Evolutionary conservation across 148 eudicot species (phyloP).

Genomic region (Polygonum aviculare): DNA sequence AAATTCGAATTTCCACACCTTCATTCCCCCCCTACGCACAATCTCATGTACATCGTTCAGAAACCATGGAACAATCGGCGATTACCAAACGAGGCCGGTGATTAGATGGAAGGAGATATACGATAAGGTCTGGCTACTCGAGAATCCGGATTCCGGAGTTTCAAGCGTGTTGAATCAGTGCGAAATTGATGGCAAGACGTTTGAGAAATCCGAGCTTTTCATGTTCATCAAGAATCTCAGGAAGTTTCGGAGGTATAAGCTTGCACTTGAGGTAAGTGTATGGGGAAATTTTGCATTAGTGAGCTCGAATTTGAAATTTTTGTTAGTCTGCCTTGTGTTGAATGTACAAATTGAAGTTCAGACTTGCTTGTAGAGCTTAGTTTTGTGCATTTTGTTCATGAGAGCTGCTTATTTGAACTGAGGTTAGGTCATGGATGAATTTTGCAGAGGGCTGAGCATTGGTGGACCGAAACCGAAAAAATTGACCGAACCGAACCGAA

Average conservation of each 20-base stretch:
- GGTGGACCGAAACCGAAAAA: too few species aligned
- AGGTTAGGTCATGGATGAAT: background rate
- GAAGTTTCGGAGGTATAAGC: conserved; percentile 43
- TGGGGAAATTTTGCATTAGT: background rate
- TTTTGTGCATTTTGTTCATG: background rate
- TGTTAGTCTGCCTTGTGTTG: background rate
- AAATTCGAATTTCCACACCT: conserved; percentile 15
- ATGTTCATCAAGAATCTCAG: conserved; percentile 65
- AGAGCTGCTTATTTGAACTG: background rate
- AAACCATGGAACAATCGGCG: background rate
- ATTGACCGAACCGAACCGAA: too few species aligned
- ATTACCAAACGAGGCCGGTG: conserved; percentile 30
- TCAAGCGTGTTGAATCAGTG: conserved; percentile 44
- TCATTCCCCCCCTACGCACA: conserved; percentile 15
- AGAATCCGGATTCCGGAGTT: conserved; percentile 34
- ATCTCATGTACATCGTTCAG: conserved; percentile 29
- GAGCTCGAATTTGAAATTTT: background rate
- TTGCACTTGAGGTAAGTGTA: conserved; percentile 61
- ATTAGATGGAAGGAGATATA: conserved; percentile 46
- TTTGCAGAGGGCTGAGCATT: too few species aligned
- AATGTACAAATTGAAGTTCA: background rate
- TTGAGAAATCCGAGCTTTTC: conserved; percentile 69
- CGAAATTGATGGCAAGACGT: conserved; percentile 52
- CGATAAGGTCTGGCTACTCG: conserved; percentile 38
- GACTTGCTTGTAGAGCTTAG: background rate